These are phyloP conservation scores for Casuarina equisetifolia DNA, from an alignment of 306 rosid species.

Conservation along the genomic window DNA sequence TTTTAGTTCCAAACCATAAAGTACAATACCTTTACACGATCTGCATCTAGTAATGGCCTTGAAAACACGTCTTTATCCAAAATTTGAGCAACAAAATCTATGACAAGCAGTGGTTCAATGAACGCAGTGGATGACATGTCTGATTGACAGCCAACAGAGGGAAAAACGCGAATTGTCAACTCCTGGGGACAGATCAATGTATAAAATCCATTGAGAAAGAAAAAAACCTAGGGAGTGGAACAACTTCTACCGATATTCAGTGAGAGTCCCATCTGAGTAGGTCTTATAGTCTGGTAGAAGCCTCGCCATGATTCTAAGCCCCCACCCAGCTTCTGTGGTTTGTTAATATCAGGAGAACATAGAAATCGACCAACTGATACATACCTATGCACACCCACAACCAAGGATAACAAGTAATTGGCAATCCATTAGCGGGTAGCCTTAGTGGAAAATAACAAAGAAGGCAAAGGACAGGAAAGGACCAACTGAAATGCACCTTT, in stretches of 20 bases:
- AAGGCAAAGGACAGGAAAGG: constrained; percentile 17
- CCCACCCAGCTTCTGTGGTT: constrained; percentile 45
- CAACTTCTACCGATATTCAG: constrained; percentile 45
- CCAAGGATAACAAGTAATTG: constrained; percentile 18
- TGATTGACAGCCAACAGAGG: constrained; percentile 12
- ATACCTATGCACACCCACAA: constrained; percentile 26
- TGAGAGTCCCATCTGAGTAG: constrained; percentile 56
- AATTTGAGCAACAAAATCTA: constrained; percentile 55
- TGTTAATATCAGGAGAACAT: constrained; percentile 43
- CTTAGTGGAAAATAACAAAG: constrained; percentile 1
- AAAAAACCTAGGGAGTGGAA: neutral
- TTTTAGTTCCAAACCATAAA: constrained; percentile 1
- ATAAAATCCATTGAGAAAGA: neutral
- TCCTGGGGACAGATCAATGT: neutral
- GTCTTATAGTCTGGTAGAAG: constrained; percentile 56
- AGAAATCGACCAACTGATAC: constrained; percentile 47
- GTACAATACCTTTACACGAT: constrained; percentile 46
- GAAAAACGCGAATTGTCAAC: constrained; percentile 7
- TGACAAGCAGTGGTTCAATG: constrained; percentile 56
- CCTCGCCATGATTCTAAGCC: constrained; percentile 59
- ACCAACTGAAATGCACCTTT: constrained; percentile 34
- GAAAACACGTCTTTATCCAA: constrained; percentile 48
- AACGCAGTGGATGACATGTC: constrained; percentile 58
- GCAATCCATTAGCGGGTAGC: neutral
- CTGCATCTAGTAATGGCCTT: constrained; percentile 49